Evolutionary conservation across 139 green algal genomes (phyloP).

Genomic region (Chlorella sp.): DNA sequence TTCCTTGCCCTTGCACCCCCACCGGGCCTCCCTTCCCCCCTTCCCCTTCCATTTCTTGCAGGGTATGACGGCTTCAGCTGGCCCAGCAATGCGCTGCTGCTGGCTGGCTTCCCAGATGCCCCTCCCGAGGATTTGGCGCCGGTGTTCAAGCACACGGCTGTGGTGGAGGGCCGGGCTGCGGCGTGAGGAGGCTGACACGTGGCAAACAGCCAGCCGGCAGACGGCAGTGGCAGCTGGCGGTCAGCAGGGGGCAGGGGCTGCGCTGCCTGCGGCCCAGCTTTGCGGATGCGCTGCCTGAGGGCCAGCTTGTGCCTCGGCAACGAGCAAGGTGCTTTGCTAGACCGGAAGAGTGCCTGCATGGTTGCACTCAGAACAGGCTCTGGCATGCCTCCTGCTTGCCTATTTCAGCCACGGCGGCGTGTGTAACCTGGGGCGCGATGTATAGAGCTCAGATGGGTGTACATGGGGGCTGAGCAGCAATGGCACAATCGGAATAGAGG

Average conservation of each 20-base stretch:
- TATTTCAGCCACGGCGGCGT: too few species aligned
- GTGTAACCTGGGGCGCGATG: too few species aligned
- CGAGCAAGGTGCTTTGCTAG: not conserved
- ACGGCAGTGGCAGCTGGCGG: too few species aligned
- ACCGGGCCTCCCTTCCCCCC: not conserved
- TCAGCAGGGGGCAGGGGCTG: too few species aligned
- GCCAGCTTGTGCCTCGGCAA: not conserved
- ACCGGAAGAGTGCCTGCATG: not conserved
- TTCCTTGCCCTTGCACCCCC: not conserved
- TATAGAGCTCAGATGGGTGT: too few species aligned
- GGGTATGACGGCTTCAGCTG: constrained; percentile 39
- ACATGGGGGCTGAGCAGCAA: too few species aligned
- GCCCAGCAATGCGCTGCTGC: constrained; percentile 35
- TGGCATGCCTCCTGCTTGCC: too few species aligned
- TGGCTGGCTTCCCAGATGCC: constrained; percentile 7
- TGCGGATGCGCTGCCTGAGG: too few species aligned
- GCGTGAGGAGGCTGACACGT: not conserved
- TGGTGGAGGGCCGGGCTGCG: not conserved
- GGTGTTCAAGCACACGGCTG: not conserved
- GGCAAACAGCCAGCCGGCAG: not conserved
- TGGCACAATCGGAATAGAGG: too few species aligned
- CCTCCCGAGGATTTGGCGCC: not conserved
- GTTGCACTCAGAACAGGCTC: too few species aligned
- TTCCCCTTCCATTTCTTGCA: not conserved
- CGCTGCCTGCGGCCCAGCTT: too few species aligned